phyloP scores from a whole-genome alignment of 2,329 filamentous ascomycete species.

The Ophiostoma fasciatum region DNA sequence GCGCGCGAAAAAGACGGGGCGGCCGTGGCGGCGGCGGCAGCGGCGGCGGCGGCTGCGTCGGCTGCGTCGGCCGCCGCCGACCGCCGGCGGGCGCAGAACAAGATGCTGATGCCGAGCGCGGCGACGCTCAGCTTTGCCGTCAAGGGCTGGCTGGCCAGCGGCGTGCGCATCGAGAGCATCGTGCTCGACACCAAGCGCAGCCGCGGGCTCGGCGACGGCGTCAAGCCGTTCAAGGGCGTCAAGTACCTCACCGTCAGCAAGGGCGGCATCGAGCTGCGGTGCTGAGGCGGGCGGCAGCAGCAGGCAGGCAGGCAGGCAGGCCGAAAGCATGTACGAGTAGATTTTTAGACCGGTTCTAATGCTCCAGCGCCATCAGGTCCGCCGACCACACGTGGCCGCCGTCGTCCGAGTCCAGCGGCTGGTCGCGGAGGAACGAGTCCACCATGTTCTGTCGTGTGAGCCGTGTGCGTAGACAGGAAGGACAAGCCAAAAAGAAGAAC shows the following conservation, averaged over 20 bases:
- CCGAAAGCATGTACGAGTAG: too few species aligned
- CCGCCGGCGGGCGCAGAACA: constrained; percentile 48
- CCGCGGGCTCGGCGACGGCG: constrained; percentile 67
- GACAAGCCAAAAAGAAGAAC: background rate
- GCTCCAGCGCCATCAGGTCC: constrained; percentile 8
- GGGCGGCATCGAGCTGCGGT: constrained; percentile 48
- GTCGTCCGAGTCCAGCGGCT: constrained; percentile 3
- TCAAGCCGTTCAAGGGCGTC: constrained; percentile 95
- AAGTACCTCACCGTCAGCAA: constrained; percentile 72
- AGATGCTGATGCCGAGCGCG: constrained; percentile 66
- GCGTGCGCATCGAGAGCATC: constrained; percentile 53
- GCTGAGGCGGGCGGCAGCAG: constrained; percentile 20
- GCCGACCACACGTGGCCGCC: constrained; percentile 11
- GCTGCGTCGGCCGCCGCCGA: constrained; percentile 17
- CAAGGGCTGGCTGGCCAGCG: constrained; percentile 54
- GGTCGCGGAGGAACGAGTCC: constrained; percentile 10
- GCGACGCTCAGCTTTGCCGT: constrained; percentile 58
- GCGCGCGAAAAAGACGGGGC: background rate
- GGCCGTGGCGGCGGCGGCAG: background rate
- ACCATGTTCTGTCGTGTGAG: constrained; percentile 8
- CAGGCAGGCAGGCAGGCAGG: background rate
- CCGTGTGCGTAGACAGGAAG: too few species aligned
- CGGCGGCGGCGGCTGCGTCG: background rate
- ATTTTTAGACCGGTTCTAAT: background rate
- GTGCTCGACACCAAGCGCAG: constrained; percentile 63